A percentile compares a stretch with the other conserved stretches of the same genome.
These are phyloP conservation scores for Edaphochlamys debaryana DNA, from an alignment of 139 green algal species.

Conservation along the genomic window DNA sequence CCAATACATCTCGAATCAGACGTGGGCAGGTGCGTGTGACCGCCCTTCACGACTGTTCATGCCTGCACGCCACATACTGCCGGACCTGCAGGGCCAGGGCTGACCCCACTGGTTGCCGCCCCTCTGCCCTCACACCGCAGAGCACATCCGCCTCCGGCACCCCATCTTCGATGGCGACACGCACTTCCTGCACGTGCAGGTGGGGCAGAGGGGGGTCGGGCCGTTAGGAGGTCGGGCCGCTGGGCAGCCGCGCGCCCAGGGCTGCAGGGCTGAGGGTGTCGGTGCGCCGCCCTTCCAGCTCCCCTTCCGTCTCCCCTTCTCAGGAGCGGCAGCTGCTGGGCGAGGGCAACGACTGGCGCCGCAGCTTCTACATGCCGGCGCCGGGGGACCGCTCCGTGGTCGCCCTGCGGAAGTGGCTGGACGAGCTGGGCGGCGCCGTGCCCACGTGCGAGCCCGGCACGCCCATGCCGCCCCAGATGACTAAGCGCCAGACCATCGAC, in stretches of 20 bases:
- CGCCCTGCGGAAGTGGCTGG: conserved; percentile 29
- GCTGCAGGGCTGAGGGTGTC: too few relatives aligned
- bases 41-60: too few relatives aligned
- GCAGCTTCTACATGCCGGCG: conserved; percentile 44
- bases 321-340: conserved; percentile 30
- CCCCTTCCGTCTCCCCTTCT: neutral
- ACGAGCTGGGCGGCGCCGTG: conserved; percentile 18
- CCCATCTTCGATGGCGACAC: conserved; percentile 26
- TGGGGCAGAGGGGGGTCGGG: neutral
- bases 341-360: neutral
- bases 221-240: too few relatives aligned
- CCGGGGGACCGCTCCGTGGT: conserved; percentile 25
- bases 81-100: too few relatives aligned
- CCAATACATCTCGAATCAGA: too few relatives aligned
- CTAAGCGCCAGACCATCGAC: conserved; percentile 39
- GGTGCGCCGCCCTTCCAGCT: neutral
- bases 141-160: neutral
- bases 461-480: conserved; percentile 28
- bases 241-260: too few relatives aligned
- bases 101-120: too few relatives aligned
- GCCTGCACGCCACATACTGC: too few relatives aligned
- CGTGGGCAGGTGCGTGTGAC: too few relatives aligned
- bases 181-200: conserved; percentile 47
- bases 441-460: conserved; percentile 34
- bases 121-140: too few relatives aligned